Evolutionary conservation across 768 basidiomycete genomes (phyloP).

Genomic region (Tricholoma sp.): DNA sequence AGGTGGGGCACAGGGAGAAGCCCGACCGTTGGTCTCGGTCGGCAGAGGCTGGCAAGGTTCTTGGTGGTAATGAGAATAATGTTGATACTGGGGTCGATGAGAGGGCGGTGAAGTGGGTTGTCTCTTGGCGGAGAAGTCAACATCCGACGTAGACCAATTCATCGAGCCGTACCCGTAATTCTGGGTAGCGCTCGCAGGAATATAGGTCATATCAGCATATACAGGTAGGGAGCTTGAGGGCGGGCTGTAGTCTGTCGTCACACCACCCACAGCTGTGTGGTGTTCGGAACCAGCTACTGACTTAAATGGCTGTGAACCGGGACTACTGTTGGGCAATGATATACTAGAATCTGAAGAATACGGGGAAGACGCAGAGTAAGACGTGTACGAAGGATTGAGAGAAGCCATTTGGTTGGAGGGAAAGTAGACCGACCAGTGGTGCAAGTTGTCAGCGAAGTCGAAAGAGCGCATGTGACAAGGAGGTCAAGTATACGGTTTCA

Average conservation of each 20-base stretch:
- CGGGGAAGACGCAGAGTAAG: constrained; percentile 33
- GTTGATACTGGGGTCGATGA: constrained; percentile 8
- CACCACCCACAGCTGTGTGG: background rate
- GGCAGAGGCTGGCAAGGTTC: constrained; percentile 12
- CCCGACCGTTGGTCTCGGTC: constrained; percentile 11
- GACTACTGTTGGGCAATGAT: constrained; percentile 27
- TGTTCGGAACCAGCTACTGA: constrained; percentile 7
- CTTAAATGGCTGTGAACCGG: constrained; percentile 29
- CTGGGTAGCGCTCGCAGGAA: constrained; percentile 9
- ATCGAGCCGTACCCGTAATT: constrained; percentile 15
- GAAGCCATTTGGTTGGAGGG: constrained; percentile 19
- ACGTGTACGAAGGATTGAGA: constrained; percentile 33
- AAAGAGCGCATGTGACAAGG: constrained; percentile 11
- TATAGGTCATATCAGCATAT: constrained; percentile 13
- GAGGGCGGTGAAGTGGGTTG: constrained; percentile 9
- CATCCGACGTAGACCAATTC: constrained; percentile 12
- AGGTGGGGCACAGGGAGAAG: constrained; percentile 16
- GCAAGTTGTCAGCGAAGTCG: constrained; percentile 6
- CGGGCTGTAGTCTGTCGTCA: constrained; percentile 11
- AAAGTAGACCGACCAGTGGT: constrained; percentile 6
- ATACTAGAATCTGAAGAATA: constrained; percentile 35
- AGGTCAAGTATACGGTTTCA: background rate
- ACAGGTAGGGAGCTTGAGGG: constrained; percentile 12
- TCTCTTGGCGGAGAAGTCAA: constrained; percentile 1
- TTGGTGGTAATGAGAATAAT: constrained; percentile 9